Evolutionary conservation across 441 rosid genomes (phyloP), one percentile per base, ranked within the genome.

Genomic region (Populus hybrid): DNA sequence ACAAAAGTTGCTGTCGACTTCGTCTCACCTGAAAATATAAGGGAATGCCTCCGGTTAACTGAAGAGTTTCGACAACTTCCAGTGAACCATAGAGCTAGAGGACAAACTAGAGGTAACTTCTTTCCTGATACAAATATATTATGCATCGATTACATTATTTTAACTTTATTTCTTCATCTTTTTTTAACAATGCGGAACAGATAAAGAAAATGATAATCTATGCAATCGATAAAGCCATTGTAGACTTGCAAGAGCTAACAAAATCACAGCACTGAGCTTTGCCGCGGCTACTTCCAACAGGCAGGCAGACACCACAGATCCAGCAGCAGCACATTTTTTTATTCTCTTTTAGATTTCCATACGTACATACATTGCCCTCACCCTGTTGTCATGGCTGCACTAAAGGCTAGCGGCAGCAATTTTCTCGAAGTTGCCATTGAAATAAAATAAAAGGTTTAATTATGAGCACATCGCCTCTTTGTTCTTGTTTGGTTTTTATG

Each of bases 1-100:
- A 92, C 98, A 5, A 95, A 95, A 86, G 97, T 94, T 6, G 99
- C 98, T 4, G 88, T 82, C 61, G 99, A 95, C 81, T 94, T 92
- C 23, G 97, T 95, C 64, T 95, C 99, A 10, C 98, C 99, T 0
- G 99, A 94, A 82, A 94, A 90, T 69, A 80, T 94, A 19, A 28
- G 75, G 0, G 91, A 92, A 77, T 95, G 98, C 84, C 84, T 95
- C 24, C 90, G 91, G 32, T 78, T 94, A 35, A 92, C 97, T 0
- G 86, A 94, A 78, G 97, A 92, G 86, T 94, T 94, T 82, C 88
- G 99, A 66, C 89, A 82, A 68, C 95, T 95, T 80, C 99, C 99
- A 0, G 84, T 78, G 79, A 86, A 89, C 81, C 99, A 95, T 32
- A 89, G 74, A 76, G 92, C 90, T 72, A 78, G 99, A 94, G 87